Conservation (phyloP, 306 rosid genomes). For the Castanea sativa region DNA sequence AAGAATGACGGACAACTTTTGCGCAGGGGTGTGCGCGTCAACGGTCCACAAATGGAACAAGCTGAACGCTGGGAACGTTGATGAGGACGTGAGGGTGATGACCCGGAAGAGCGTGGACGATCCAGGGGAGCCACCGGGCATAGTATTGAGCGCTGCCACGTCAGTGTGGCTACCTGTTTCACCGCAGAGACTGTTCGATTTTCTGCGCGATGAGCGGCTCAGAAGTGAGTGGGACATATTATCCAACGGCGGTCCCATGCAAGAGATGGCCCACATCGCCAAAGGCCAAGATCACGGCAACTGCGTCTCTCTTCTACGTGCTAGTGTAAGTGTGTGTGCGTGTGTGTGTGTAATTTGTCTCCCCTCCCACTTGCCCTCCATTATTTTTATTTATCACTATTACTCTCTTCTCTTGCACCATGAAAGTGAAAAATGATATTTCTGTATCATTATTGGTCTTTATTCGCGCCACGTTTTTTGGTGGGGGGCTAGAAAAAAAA, state of each 20-base stretch:
- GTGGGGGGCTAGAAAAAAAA: too few relatives aligned
- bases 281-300: conserved; percentile 88
- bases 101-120: conserved; percentile 89
- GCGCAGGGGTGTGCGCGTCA: conserved; percentile 91
- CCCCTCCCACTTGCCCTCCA: neutral
- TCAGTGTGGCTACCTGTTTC: conserved; percentile 86
- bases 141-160: conserved; percentile 89
- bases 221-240: conserved; percentile 96
- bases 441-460: too few relatives aligned
- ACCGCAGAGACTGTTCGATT: conserved; percentile 64
- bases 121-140: conserved; percentile 97
- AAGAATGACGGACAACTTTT: conserved; percentile 93
- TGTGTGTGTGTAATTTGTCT: too few relatives aligned
- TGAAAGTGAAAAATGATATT: too few relatives aligned
- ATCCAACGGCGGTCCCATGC: conserved; percentile 98
- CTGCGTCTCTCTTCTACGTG: conserved; percentile 83
- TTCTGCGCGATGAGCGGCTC: conserved; percentile 78
- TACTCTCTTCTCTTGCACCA: too few relatives aligned
- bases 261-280: conserved; percentile 94
- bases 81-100: conserved; percentile 90
- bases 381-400: too few relatives aligned
- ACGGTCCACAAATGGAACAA: conserved; percentile 97
- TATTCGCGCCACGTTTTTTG: too few relatives aligned
- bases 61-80: conserved; percentile 65
- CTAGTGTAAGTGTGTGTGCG: conserved; percentile 42